These are phyloP conservation scores for Coemansia sp. DNA, from an alignment of 192 early-diverging fungal species.

Conservation along the genomic window DNA sequence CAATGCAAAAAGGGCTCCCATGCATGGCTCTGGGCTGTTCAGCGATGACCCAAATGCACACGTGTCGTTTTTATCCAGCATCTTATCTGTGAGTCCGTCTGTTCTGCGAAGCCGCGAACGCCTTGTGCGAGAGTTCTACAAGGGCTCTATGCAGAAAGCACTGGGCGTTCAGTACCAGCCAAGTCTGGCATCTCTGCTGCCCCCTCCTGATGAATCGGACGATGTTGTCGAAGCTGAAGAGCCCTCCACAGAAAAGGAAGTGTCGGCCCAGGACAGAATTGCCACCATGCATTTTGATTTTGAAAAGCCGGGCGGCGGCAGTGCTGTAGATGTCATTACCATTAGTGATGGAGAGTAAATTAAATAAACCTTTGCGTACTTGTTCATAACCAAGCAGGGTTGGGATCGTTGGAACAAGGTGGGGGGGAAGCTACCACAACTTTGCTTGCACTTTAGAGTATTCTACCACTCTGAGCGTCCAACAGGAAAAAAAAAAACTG, in stretches of 20 bases:
- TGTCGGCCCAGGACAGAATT: neutral
- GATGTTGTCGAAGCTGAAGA: neutral
- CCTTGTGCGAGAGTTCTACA: conserved; percentile 30
- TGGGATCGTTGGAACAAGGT: neutral
- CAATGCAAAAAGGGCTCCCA: neutral
- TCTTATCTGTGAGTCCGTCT: conserved; percentile 19
- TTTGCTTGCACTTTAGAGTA: neutral
- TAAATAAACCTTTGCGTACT: neutral
- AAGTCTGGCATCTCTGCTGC: conserved; percentile 22
- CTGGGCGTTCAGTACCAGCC: conserved; percentile 49
- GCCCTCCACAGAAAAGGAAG: neutral
- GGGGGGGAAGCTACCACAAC: neutral
- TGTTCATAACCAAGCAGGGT: neutral
- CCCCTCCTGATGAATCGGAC: neutral
- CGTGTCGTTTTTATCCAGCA: conserved; percentile 53
- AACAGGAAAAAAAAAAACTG: too few species aligned
- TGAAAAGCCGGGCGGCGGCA: neutral
- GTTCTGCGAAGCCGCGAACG: conserved; percentile 19
- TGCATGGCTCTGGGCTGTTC: neutral
- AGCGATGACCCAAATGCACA: conserved; percentile 46
- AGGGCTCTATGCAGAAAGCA: conserved; percentile 34
- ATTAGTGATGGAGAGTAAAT: conserved; percentile 4
- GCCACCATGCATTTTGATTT: conserved; percentile 39
- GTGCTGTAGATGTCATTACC: neutral
- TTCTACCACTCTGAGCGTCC: too few species aligned